phyloP scores from a whole-genome alignment of 495 filamentous ascomycete species.

The Trichocladium antarcticum region DNA sequence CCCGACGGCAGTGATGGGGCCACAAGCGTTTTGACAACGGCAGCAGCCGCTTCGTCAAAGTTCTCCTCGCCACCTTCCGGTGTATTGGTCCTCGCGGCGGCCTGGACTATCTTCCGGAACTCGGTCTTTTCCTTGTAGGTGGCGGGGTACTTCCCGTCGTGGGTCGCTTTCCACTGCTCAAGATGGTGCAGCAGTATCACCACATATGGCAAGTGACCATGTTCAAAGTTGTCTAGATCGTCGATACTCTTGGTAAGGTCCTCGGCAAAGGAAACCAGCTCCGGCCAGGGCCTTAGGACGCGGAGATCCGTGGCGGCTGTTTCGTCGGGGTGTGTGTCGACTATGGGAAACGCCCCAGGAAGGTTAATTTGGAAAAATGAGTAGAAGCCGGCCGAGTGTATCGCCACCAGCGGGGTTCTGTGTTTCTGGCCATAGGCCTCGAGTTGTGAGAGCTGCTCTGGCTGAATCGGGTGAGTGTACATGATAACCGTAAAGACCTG shows the following conservation, averaged over 20 bases:
- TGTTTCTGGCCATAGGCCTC: constrained; percentile 46
- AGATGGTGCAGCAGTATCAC: constrained; percentile 78
- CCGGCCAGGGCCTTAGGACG: constrained; percentile 77
- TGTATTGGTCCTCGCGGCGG: constrained; percentile 56
- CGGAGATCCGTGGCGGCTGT: constrained; percentile 78
- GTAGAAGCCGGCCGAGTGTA: constrained; percentile 82
- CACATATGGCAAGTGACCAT: constrained; percentile 88
- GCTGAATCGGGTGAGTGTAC: constrained; percentile 56
- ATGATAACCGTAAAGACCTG: constrained; percentile 62
- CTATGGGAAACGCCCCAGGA: constrained; percentile 73
- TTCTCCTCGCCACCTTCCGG: constrained; percentile 93
- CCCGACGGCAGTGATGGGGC: constrained; percentile 50
- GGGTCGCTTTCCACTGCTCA: constrained; percentile 64
- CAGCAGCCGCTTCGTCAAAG: constrained; percentile 81
- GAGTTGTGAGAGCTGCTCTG: constrained; percentile 46
- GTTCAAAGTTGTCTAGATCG: constrained; percentile 61
- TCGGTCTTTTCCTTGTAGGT: constrained; percentile 80
- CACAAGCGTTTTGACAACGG: constrained; percentile 70
- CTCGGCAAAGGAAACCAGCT: constrained; percentile 53
- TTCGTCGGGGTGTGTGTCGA: constrained; percentile 91
- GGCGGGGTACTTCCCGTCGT: constrained; percentile 56
- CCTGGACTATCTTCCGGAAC: constrained; percentile 58
- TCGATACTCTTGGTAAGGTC: constrained; percentile 57
- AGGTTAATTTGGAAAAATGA: constrained; percentile 70
- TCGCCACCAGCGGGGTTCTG: constrained; percentile 65